Conservation (phyloP, 73 alveolate genomes). For the Paraurostyla sp. region DNA sequence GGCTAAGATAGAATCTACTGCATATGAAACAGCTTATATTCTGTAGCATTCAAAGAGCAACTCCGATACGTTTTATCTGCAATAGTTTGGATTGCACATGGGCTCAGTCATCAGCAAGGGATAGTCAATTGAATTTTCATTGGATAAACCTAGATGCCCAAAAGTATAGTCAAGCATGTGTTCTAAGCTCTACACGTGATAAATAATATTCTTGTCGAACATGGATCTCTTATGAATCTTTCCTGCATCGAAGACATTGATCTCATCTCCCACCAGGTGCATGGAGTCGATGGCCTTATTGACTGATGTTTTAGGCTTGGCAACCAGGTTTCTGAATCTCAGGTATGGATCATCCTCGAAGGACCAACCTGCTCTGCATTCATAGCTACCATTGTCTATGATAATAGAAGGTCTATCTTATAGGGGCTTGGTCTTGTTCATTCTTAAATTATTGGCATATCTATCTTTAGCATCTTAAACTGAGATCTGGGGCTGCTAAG, state of each 20-base stretch:
- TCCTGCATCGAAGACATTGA: constrained; percentile 82
- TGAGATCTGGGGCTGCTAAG: background rate
- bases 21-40: constrained; percentile 86
- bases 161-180: constrained; percentile 91
- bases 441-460: background rate
- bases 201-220: constrained; percentile 90
- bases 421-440: background rate
- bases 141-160: constrained; percentile 86
- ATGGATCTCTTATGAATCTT: constrained; percentile 92
- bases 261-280: constrained; percentile 78
- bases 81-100: constrained; percentile 89
- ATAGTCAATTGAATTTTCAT: constrained; percentile 80
- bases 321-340: constrained; percentile 84
- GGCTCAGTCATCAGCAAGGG: constrained; percentile 95
- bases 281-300: constrained; percentile 60
- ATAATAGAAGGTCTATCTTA: constrained; percentile 79
- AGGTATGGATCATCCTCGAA: constrained; percentile 88
- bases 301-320: constrained; percentile 87
- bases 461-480: constrained; percentile 34
- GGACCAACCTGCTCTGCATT: constrained; percentile 97
- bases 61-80: constrained; percentile 87
- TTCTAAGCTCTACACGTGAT: constrained; percentile 91
- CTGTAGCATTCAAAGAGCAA: constrained; percentile 93
- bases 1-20: constrained; percentile 87
- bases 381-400: constrained; percentile 93